phyloP scores from a whole-genome alignment of 169 alveolate genomes.

The Babesia divergens region DNA sequence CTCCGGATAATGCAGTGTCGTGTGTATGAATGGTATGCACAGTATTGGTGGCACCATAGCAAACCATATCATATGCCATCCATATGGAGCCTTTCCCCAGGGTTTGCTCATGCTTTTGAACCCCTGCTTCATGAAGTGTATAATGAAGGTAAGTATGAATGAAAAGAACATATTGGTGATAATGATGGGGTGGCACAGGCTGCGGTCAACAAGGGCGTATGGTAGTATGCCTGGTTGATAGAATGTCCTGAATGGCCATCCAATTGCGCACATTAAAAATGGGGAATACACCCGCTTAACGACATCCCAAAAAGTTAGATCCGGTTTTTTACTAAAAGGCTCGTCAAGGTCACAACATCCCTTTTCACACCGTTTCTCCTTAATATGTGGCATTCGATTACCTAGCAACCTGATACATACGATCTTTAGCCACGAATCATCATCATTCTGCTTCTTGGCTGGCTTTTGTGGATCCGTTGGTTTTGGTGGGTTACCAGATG shows the following conservation, averaged over 20 bases:
- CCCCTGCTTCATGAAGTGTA: not conserved
- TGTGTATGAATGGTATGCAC: constrained; percentile 11
- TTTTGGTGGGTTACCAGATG: not conserved
- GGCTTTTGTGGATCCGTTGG: not conserved
- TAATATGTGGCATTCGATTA: not conserved
- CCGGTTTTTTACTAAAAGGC: not conserved
- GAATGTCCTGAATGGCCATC: constrained; percentile 7
- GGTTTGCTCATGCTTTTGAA: not conserved
- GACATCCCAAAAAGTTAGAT: not conserved
- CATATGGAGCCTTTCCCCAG: constrained; percentile 7
- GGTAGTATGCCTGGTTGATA: constrained; percentile 37
- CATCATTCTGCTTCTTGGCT: not conserved
- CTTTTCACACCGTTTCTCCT: not conserved
- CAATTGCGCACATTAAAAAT: constrained; percentile 17
- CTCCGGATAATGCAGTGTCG: constrained; percentile 16
- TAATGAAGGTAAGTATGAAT: constrained; percentile 2
- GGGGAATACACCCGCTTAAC: constrained; percentile 5
- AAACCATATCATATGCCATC: constrained; percentile 8
- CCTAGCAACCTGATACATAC: not conserved
- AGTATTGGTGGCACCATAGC: not conserved
- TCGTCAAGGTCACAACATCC: not conserved
- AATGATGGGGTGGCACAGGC: constrained; percentile 1
- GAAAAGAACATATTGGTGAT: constrained; percentile 4
- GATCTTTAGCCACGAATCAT: not conserved
- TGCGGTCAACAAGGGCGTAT: constrained; percentile 22